A percentile compares a stretch with the other conserved stretches of the same genome.
Conservation (phyloP, 2,329 filamentous ascomycete genomes). For the Fusarium sp. region DNA sequence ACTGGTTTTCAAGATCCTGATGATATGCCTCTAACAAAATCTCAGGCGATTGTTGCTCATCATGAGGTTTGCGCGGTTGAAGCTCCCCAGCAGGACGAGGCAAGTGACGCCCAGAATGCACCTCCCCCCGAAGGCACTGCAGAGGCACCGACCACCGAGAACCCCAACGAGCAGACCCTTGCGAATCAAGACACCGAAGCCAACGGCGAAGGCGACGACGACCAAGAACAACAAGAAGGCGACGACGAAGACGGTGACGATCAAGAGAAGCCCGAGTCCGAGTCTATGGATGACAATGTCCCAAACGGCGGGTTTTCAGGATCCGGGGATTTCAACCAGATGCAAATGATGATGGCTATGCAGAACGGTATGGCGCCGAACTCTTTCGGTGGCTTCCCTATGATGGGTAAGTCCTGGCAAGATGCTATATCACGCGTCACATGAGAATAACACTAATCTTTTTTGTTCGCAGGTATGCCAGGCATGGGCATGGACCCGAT, state of each 20-base stretch:
- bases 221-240: slow-evolving; percentile 39
- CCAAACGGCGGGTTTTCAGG: slow-evolving; percentile 71
- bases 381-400: slow-evolving; percentile 72
- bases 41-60: slow-evolving; percentile 14
- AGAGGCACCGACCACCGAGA: slow-evolving; percentile 36
- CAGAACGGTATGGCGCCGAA: slow-evolving; percentile 73
- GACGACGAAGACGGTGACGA: slow-evolving; percentile 51
- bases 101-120: slow-evolving; percentile 29
- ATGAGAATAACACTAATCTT: slow-evolving; percentile 49
- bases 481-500: slow-evolving; percentile 88
- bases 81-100: slow-evolving; percentile 25
- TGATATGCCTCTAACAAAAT: slow-evolving; percentile 3
- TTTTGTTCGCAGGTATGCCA: slow-evolving; percentile 72
- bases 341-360: slow-evolving; percentile 86
- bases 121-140: slow-evolving; percentile 27
- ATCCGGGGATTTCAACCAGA: slow-evolving; percentile 77
- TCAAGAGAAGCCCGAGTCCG: slow-evolving; percentile 53
- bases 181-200: slow-evolving; percentile 39
- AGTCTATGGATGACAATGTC: slow-evolving; percentile 62
- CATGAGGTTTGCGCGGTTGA: slow-evolving; percentile 5
- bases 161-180: slow-evolving; percentile 38
- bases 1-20: background rate
- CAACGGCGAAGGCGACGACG: slow-evolving; percentile 43
- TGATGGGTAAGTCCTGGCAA: slow-evolving; percentile 81
- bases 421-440: background rate